Evolutionary conservation across 352 stramenopile species (phyloP), one percentile per base, ranked within the genome.

Genomic region (Globisporangium ultimum): DNA sequence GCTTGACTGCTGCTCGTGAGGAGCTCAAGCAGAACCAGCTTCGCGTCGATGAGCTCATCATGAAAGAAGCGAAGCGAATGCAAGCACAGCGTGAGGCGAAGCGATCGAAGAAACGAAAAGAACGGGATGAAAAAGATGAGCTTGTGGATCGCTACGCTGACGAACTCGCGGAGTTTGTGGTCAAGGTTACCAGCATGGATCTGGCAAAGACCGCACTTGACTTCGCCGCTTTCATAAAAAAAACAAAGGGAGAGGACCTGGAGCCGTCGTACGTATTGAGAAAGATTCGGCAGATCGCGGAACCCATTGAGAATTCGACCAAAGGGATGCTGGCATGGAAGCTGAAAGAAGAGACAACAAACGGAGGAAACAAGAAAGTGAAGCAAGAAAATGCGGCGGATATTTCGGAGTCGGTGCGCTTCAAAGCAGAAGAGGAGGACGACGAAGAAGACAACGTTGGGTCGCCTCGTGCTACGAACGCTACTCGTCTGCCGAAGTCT

Each of bases 11-110:
- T 1, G 83, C 85, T 0, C 81, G 84, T 8, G 71, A 86, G 2
- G 78, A 95, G 56, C 66, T 95, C 15, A 88, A 89, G 41, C 72
- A 86, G 46, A 79, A 92, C 48, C 85, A 95, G 50, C 51, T 75
- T 48, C 79, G 79, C n/a, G 83, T 95, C 8, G 84, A 95, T 54
- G 83, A 93, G 11, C 63, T 91, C 28, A 95, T 95, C 60, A 92
- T 95, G 85, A 92, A 91, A 41, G 86, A 95, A 49, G 86, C 86
- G 11, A 92, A 92, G 61, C 78, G 80, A 6, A 93, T 95, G 84
- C 84, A 95, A 49, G 80, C 69, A 6, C 81, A 91, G 42, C 82
- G 84, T 8, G 83, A 93, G 68, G 77, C 77, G 21, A 93, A 92
- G 64, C 81, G 86, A 17, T 64, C 72, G 13, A 93, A 91, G 55